Evolutionary conservation across 2,329 filamentous ascomycete genomes (phyloP).

Genomic region (Alternaria arborescens): DNA sequence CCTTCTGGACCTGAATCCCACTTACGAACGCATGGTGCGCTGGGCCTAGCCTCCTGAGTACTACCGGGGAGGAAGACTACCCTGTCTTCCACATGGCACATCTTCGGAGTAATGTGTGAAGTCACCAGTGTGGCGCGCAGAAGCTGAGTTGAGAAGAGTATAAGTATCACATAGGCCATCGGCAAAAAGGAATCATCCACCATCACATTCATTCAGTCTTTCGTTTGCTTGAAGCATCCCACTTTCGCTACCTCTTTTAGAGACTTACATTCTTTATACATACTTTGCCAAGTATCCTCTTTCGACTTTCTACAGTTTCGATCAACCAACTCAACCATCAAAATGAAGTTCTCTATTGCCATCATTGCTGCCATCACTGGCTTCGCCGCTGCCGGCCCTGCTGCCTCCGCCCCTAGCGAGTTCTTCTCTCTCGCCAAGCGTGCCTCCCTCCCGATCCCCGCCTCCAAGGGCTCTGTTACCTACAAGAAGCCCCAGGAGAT

Average conservation of each 20-base stretch:
- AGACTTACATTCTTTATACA: slow-evolving; percentile 30
- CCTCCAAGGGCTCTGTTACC: slow-evolving; percentile 45
- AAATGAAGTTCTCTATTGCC: slow-evolving; percentile 46
- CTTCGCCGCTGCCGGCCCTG: slow-evolving; percentile 41
- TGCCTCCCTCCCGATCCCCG: slow-evolving; percentile 40
- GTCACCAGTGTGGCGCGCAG: neutral
- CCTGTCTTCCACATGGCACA: slow-evolving; percentile 7
- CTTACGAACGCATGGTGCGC: slow-evolving; percentile 2
- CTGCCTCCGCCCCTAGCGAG: slow-evolving; percentile 30
- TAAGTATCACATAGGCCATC: slow-evolving; percentile 20
- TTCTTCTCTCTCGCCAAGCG: slow-evolving; percentile 43
- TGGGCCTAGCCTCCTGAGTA: slow-evolving; percentile 1
- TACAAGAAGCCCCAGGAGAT: slow-evolving; percentile 34
- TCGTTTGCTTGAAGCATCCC: slow-evolving; percentile 37
- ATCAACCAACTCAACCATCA: slow-evolving; percentile 28
- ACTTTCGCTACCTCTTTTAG: slow-evolving; percentile 24
- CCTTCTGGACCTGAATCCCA: neutral
- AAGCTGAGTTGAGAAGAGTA: slow-evolving; percentile 3
- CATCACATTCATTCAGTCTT: slow-evolving; percentile 31
- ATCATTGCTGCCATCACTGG: slow-evolving; percentile 37
- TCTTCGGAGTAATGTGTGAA: neutral
- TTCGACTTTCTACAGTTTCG: slow-evolving; percentile 24
- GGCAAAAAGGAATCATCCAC: slow-evolving; percentile 16
- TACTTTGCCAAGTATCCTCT: slow-evolving; percentile 24
- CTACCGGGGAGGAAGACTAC: neutral